These are phyloP conservation scores for Bruguiera parviflora DNA, from an alignment of 345 rosid species.

Conservation along the genomic window DNA sequence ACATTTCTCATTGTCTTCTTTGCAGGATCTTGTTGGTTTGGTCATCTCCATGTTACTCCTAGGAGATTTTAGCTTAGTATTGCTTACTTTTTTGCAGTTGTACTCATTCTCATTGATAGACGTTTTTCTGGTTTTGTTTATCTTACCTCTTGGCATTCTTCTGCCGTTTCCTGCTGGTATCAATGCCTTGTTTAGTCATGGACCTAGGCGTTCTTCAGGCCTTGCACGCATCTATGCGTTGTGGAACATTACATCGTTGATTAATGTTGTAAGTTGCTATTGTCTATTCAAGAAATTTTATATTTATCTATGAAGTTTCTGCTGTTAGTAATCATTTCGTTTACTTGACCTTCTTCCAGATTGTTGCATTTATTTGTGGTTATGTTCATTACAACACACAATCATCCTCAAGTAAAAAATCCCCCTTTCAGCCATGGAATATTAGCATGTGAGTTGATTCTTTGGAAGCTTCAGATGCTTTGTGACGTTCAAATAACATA, in stretches of 20 bases:
- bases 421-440: slow-evolving; percentile 91
- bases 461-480: neutral
- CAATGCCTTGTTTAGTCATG: slow-evolving; percentile 96
- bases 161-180: slow-evolving; percentile 99
- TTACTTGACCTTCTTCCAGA: slow-evolving; percentile 40
- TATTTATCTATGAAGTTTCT: neutral
- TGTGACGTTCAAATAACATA: neutral
- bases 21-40: slow-evolving; percentile 99
- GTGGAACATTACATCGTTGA: slow-evolving; percentile 85
- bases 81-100: slow-evolving; percentile 93
- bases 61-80: slow-evolving; percentile 98
- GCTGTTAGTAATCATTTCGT: neutral
- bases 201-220: slow-evolving; percentile 96
- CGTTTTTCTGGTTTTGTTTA: slow-evolving; percentile 77
- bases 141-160: slow-evolving; percentile 88
- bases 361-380: slow-evolving; percentile 87
- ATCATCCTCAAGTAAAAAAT: slow-evolving; percentile 56
- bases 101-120: slow-evolving; percentile 87
- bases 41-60: slow-evolving; percentile 91
- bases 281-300: neutral
- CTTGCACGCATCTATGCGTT: slow-evolving; percentile 91
- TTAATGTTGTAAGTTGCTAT: slow-evolving; percentile 74
- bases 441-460: slow-evolving; percentile 78
- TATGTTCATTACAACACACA: slow-evolving; percentile 66
- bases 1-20: neutral